Percentiles rank a stretch among this genome's conserved stretches.
These are phyloP conservation scores for Puccinia horiana DNA, from an alignment of 1,284 basidiomycete genomes.

Conservation along the genomic window DNA sequence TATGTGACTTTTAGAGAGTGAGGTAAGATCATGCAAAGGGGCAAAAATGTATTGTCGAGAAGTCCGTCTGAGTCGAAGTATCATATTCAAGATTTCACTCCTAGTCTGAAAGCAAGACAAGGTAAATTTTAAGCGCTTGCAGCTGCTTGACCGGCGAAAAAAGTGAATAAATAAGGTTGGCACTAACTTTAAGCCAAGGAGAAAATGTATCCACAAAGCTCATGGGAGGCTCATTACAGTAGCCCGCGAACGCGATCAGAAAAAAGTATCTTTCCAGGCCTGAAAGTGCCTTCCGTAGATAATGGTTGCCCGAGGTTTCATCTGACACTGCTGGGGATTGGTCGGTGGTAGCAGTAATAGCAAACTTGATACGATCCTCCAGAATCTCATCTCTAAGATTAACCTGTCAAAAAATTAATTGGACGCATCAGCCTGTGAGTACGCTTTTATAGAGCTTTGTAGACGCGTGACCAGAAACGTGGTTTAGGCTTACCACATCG, in stretches of 20 bases:
- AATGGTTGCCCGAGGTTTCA: slow-evolving; percentile 62
- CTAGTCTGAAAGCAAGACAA: slow-evolving; percentile 25
- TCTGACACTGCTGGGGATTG: slow-evolving; percentile 58
- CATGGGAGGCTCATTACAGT: slow-evolving; percentile 71
- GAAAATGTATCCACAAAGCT: slow-evolving; percentile 73
- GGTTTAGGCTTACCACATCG: slow-evolving; percentile 44
- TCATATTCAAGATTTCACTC: slow-evolving; percentile 58
- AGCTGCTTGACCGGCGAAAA: not conserved
- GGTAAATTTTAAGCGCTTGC: slow-evolving; percentile 39
- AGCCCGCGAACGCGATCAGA: slow-evolving; percentile 89
- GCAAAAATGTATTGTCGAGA: slow-evolving; percentile 78
- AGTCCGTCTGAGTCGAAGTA: slow-evolving; percentile 76
- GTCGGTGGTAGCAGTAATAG: slow-evolving; percentile 68
- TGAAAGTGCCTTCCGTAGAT: slow-evolving; percentile 61
- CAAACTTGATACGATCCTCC: slow-evolving; percentile 77
- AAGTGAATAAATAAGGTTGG: not conserved
- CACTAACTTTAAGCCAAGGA: slow-evolving; percentile 75
- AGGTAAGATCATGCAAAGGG: slow-evolving; percentile 81
- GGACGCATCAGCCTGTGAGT: not conserved
- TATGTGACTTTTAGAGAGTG: slow-evolving; percentile 69
- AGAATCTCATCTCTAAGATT: slow-evolving; percentile 88
- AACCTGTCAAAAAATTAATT: slow-evolving; percentile 63
- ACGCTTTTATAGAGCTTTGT: not conserved
- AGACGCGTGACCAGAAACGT: not conserved
- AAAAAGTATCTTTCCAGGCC: slow-evolving; percentile 74